Percentiles rank a stretch among this genome's conserved stretches.
Conservation (phyloP, 108 stramenopile genomes). For the Nitzschia palea region DNA sequence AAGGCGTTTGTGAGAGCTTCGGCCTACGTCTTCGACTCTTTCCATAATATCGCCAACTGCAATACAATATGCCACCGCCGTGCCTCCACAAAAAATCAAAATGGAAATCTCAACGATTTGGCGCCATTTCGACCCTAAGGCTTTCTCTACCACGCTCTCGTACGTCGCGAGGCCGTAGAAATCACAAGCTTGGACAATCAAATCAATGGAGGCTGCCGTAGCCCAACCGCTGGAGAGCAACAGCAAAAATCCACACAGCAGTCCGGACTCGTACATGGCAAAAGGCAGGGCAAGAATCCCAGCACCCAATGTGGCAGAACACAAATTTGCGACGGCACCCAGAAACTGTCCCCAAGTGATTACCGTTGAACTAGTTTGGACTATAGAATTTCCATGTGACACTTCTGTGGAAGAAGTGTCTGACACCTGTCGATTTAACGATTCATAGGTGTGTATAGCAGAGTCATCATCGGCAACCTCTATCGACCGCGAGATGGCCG, state of each 20-base stretch:
- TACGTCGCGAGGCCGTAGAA: slow-evolving; percentile 39
- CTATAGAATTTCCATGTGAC: no score
- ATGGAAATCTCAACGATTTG: slow-evolving; percentile 57
- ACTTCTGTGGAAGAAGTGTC: neutral
- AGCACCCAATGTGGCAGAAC: slow-evolving; percentile 80
- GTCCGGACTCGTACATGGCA: slow-evolving; percentile 67
- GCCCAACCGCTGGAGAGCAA: slow-evolving; percentile 50
- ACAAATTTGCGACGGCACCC: slow-evolving; percentile 71
- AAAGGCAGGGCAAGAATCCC: slow-evolving; percentile 75
- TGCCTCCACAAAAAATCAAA: slow-evolving; percentile 68
- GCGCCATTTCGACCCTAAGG: slow-evolving; percentile 42
- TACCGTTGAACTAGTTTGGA: neutral
- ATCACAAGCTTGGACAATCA: slow-evolving; percentile 56
- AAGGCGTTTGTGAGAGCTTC: slow-evolving; percentile 11
- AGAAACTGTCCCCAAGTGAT: slow-evolving; percentile 8
- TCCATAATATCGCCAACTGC: slow-evolving; percentile 84
- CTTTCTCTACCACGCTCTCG: slow-evolving; percentile 54
- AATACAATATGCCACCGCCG: slow-evolving; percentile 44
- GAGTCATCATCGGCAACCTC: neutral
- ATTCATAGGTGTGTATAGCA: neutral
- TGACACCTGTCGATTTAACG: neutral
- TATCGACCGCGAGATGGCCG: neutral
- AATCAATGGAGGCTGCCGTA: slow-evolving; percentile 55
- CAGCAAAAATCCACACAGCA: slow-evolving; percentile 47
- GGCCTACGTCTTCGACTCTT: slow-evolving; percentile 33